A percentile compares a stretch with the other conserved stretches of the same genome.
Conservation (phyloP, 2,329 filamentous ascomycete genomes). For the Parafenestella ontariensis region DNA sequence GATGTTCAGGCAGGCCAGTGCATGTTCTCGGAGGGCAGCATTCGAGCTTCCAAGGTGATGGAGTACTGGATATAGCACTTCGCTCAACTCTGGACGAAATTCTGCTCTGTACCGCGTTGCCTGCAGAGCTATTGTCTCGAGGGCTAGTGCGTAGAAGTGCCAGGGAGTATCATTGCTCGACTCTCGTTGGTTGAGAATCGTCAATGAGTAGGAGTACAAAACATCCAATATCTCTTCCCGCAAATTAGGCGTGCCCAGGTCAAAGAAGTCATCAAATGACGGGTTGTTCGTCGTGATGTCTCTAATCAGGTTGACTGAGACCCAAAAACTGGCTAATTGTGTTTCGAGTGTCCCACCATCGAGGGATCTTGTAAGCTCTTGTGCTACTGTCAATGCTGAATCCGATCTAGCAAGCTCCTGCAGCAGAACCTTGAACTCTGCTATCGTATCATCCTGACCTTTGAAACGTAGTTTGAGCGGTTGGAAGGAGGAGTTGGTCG, state of each 20-base stretch:
- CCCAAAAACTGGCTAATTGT: conserved; percentile 78
- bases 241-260: conserved; percentile 51
- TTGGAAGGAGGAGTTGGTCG: conserved; percentile 56
- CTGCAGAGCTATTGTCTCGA: conserved; percentile 81
- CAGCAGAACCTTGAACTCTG: conserved; percentile 65
- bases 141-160: conserved; percentile 76
- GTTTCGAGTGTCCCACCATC: conserved; percentile 64
- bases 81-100: conserved; percentile 86
- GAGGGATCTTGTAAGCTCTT: conserved; percentile 69
- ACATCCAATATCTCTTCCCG: conserved; percentile 60
- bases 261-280: conserved; percentile 71
- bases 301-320: conserved; percentile 75
- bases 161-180: conserved; percentile 62
- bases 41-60: conserved; percentile 81
- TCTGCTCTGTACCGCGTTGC: conserved; percentile 69
- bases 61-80: conserved; percentile 88
- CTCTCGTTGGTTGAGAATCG: conserved; percentile 60
- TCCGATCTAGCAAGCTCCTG: conserved; percentile 61
- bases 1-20: conserved; percentile 81
- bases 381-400: conserved; percentile 60
- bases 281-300: conserved; percentile 60
- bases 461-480: conserved; percentile 66
- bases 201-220: conserved; percentile 72
- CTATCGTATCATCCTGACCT: conserved; percentile 71
- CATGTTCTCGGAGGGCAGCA: conserved; percentile 74